Conservation (phyloP, 2,329 filamentous ascomycete genomes). For the Amesomyces nigricolor region DNA sequence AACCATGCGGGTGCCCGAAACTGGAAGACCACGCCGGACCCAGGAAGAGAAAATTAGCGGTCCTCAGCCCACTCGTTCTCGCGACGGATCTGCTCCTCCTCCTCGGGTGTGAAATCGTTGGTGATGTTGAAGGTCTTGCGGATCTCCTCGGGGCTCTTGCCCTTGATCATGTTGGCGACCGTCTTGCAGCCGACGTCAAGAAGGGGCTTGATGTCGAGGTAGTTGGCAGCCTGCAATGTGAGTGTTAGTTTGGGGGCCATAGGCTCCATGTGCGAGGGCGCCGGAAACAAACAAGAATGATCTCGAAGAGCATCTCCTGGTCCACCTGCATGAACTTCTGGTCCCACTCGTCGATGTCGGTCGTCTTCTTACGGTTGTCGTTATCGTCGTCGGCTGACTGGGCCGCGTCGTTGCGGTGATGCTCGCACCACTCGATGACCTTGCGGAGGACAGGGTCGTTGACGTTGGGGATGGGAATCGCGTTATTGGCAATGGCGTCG, state of each 20-base stretch:
- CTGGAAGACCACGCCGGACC: background rate
- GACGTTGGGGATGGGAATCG: slow-evolving; percentile 87
- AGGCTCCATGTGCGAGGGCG: background rate
- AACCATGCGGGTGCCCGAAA: background rate
- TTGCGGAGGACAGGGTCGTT: slow-evolving; percentile 92
- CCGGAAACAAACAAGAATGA: slow-evolving; percentile 71
- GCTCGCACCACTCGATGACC: slow-evolving; percentile 96
- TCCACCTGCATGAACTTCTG: slow-evolving; percentile 99
- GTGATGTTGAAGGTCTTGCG: slow-evolving; percentile 99
- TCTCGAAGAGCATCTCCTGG: slow-evolving; percentile 99
- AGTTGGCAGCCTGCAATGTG: slow-evolving; percentile 75
- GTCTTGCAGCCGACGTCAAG: slow-evolving; percentile 99
- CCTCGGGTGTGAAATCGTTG: slow-evolving; percentile 97
- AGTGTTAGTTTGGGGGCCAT: slow-evolving; percentile 16
- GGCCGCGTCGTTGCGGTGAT: slow-evolving; percentile 87
- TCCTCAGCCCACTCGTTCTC: slow-evolving; percentile 93
- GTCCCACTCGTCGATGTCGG: slow-evolving; percentile 99
- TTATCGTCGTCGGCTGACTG: slow-evolving; percentile 79
- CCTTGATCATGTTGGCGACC: slow-evolving; percentile 99
- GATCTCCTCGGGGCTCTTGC: slow-evolving; percentile 98
- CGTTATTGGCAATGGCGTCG: slow-evolving; percentile 49
- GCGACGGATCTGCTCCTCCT: slow-evolving; percentile 93
- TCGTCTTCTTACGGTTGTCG: slow-evolving; percentile 95
- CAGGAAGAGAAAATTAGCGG: slow-evolving; percentile 43
- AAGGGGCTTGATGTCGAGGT: slow-evolving; percentile 96